phyloP scores from a whole-genome alignment of 2,329 filamentous ascomycete genomes.

The Chrysoporthe cubensis region DNA sequence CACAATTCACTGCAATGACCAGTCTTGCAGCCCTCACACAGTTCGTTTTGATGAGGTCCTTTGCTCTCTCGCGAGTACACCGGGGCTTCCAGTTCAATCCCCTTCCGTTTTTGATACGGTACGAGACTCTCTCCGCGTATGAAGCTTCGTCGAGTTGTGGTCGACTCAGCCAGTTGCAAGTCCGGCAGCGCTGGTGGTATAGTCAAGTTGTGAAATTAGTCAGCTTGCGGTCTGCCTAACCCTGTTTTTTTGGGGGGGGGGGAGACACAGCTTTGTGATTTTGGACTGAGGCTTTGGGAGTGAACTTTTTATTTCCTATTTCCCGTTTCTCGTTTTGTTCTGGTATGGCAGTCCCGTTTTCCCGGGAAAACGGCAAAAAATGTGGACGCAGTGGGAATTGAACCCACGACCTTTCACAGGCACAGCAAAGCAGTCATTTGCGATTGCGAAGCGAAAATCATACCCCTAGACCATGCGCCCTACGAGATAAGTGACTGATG shows the following conservation, averaged over 20 bases:
- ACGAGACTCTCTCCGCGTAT: conserved; percentile 35
- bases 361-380: neutral
- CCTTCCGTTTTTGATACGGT: conserved; percentile 36
- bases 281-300: too few species aligned
- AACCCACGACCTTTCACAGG: conserved; percentile 7
- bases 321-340: too few species aligned
- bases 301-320: too few species aligned
- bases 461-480: conserved; percentile 9
- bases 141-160: conserved; percentile 30
- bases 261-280: too few species aligned
- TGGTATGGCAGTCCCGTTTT: too few species aligned
- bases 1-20: conserved; percentile 12
- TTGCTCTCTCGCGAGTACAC: neutral
- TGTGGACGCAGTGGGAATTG: conserved; percentile 6
- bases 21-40: conserved; percentile 21
- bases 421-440: neutral
- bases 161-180: conserved; percentile 30
- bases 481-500: neutral
- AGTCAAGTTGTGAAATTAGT: too few species aligned
- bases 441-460: conserved; percentile 6
- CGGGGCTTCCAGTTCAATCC: conserved; percentile 24
- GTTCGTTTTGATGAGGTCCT: neutral
- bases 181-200: conserved; percentile 34
- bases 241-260: too few species aligned
- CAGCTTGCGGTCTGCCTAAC: too few species aligned